phyloP scores from a whole-genome alignment of 192 early-diverging fungal species.

The Dimargaris cristalligena region DNA sequence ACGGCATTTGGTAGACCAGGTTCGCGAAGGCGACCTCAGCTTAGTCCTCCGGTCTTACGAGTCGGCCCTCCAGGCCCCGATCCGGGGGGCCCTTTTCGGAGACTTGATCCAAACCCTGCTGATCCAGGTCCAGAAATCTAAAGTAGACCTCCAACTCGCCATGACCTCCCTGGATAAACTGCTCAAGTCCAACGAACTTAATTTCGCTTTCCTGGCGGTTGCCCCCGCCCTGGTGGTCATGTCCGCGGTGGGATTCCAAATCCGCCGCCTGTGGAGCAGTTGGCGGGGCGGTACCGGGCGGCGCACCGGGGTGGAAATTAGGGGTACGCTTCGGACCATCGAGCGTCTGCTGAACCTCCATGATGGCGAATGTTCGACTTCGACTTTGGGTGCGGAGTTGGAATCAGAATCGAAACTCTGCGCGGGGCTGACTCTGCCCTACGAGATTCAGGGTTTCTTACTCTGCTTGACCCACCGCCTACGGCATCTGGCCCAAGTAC shows the following conservation, averaged over 20 bases:
- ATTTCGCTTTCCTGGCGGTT: conserved; percentile 77
- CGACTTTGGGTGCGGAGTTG: conserved; percentile 2
- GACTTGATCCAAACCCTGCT: conserved; percentile 52
- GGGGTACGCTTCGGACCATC: conserved; percentile 34
- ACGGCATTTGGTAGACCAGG: conserved; percentile 5
- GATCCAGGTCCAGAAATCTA: conserved; percentile 84
- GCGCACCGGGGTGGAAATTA: conserved; percentile 27
- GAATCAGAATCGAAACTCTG: neutral
- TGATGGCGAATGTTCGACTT: conserved; percentile 10
- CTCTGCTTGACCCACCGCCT: conserved; percentile 3
- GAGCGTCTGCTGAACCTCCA: conserved; percentile 36
- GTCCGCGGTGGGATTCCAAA: conserved; percentile 27
- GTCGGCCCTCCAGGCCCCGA: conserved; percentile 39
- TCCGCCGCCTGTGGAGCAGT: conserved; percentile 20
- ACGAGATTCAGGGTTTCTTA: conserved; percentile 7
- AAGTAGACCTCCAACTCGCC: conserved; percentile 81
- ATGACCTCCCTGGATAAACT: conserved; percentile 87
- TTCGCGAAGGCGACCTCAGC: conserved; percentile 63
- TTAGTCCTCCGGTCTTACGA: conserved; percentile 66
- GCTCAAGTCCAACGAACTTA: conserved; percentile 84
- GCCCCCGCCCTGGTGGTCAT: conserved; percentile 49
- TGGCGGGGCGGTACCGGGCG: conserved; percentile 22
- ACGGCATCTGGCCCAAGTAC: conserved; percentile 23
- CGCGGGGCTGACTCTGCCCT: neutral
- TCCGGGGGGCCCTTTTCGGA: conserved; percentile 34